A percentile compares a stretch with the other conserved stretches of the same genome.
phyloP scores from a whole-genome alignment of 1,284 basidiomycete genomes.

The Irpex sp. region DNA sequence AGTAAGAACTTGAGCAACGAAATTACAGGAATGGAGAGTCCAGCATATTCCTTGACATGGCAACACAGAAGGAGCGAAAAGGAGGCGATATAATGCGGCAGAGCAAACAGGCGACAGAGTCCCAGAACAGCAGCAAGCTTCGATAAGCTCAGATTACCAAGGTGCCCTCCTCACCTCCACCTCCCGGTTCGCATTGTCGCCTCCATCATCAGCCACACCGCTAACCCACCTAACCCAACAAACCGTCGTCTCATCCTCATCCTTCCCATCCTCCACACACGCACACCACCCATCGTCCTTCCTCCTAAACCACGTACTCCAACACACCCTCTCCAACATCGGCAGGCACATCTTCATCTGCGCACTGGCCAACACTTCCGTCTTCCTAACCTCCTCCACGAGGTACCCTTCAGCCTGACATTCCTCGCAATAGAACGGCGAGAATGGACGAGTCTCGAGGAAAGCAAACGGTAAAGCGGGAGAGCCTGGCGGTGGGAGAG shows the following conservation, averaged over 20 bases:
- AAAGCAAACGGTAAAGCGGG: slow-evolving; percentile 34
- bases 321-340: slow-evolving; percentile 41
- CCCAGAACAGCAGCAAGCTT: background rate
- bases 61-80: no score
- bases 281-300: background rate
- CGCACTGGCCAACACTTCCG: slow-evolving; percentile 40
- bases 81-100: background rate
- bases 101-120: background rate
- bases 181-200: slow-evolving; percentile 29
- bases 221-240: background rate
- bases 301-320: slow-evolving; percentile 48
- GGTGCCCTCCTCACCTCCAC: slow-evolving; percentile 38
- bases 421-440: slow-evolving; percentile 29
- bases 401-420: slow-evolving; percentile 25
- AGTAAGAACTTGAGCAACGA: no score
- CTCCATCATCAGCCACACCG: slow-evolving; percentile 14
- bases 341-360: slow-evolving; percentile 41
- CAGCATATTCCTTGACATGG: no score
- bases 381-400: slow-evolving; percentile 27
- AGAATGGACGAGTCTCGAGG: slow-evolving; percentile 23
- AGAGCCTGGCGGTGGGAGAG: slow-evolving; percentile 30
- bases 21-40: no score
- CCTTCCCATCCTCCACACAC: slow-evolving; percentile 11
- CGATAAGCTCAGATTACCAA: slow-evolving; percentile 21
- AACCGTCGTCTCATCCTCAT: background rate